These are phyloP conservation scores for Kalmanozyma brasiliensis DNA, from an alignment of 1,284 basidiomycete species.

Conservation along the genomic window DNA sequence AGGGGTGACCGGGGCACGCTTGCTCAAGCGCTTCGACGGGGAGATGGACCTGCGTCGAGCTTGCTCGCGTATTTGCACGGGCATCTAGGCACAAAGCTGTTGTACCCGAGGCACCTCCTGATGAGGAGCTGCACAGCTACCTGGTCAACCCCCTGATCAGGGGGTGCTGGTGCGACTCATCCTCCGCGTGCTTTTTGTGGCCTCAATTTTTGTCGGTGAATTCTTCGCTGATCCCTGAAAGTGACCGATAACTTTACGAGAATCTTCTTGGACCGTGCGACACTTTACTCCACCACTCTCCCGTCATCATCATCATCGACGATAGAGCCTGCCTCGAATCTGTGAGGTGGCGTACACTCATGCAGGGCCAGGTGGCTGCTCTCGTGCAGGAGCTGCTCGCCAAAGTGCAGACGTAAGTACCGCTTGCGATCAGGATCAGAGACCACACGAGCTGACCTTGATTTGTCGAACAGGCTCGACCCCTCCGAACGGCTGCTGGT, in stretches of 20 bases:
- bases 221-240: not conserved
- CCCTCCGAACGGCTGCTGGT: constrained; percentile 75
- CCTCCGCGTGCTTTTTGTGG: not conserved
- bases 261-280: constrained; percentile 2
- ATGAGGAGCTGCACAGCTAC: not conserved
- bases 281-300: not conserved
- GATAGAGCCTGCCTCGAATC: no score
- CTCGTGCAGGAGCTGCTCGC: constrained; percentile 13
- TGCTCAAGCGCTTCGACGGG: no score
- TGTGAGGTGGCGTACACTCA: not conserved
- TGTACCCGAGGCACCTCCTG: not conserved
- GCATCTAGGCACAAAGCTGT: not conserved
- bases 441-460: no score
- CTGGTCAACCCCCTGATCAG: no score
- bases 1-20: no score
- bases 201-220: not conserved
- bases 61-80: not conserved
- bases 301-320: not conserved
- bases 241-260: constrained; percentile 2
- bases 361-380: constrained; percentile 28
- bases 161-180: no score
- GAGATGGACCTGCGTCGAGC: not conserved
- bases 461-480: constrained; percentile 69
- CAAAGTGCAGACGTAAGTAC: constrained; percentile 15
- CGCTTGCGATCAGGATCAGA: no score